Percentiles rank a stretch among this genome's conserved stretches.
Conservation (phyloP, 163 green algal species). For the Trebouxiophyceae sp. region DNA sequence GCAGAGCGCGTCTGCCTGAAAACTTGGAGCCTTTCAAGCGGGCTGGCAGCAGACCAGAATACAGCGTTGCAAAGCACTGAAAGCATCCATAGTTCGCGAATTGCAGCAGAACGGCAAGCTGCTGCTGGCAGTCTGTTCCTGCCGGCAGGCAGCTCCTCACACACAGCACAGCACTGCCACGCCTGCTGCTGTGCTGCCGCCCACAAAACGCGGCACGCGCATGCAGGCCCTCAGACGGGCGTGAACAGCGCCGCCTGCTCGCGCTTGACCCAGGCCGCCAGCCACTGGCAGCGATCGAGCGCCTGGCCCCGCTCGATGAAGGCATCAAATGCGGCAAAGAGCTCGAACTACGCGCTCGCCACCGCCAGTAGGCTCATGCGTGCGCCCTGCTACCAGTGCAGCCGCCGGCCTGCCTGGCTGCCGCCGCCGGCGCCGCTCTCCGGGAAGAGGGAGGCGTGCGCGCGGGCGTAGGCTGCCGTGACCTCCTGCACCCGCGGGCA, state of each 20-base stretch:
- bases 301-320: conserved; percentile 7
- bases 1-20: background rate
- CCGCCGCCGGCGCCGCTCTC: background rate
- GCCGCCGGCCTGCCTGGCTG: background rate
- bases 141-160: too few species aligned
- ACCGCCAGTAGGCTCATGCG: conserved; percentile 8
- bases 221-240: conserved; percentile 8
- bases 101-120: background rate
- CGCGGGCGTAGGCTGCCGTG: conserved; percentile 9
- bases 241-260: conserved; percentile 20
- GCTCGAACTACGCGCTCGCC: conserved; percentile 17
- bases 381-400: conserved; percentile 8
- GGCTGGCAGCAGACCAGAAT: too few species aligned
- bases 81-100: background rate
- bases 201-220: too few species aligned
- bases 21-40: background rate
- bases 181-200: too few species aligned
- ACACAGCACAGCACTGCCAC: too few species aligned
- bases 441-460: conserved; percentile 12
- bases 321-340: conserved; percentile 20
- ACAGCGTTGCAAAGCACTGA: too few species aligned
- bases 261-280: conserved; percentile 18
- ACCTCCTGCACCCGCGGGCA: conserved; percentile 3
- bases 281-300: conserved; percentile 7
- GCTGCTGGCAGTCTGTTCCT: background rate